Evolutionary conservation across 2,329 filamentous ascomycete genomes (phyloP), one percentile per base, ranked within the genome.

Genomic region (Calcarisporium arbuscula): DNA sequence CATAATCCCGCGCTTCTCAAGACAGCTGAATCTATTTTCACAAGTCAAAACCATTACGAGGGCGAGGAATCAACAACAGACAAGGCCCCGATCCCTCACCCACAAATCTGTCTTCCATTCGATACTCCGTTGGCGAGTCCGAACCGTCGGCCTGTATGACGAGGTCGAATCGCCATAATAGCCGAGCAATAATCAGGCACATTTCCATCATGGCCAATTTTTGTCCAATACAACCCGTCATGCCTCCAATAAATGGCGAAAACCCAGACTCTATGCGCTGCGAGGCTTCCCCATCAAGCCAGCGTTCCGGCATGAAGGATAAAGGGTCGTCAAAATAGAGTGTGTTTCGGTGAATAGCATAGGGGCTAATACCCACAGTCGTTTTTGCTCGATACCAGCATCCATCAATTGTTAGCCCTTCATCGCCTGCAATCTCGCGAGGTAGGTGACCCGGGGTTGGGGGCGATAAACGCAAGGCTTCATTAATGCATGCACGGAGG

Each of bases 401-500:
- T 12, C 26, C 26, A 22, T 26, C 33, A 22, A 35, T 35, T 8
- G 9, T 21, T 5, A 20, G 17, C 9, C 25, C 25, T 25, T 17
- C 18, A 11, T 16, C 25, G 6, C 10, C 14, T 5, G 18, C 17
- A 9, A 49, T 38, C 4, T 46, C 39, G 15, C 47, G 41, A 11
- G 41, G 35, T 14, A 49, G 37, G 16, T 45, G 41, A 1, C 36
- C 36, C 3, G 45, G 40, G 2, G 46, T 33, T 1, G 50, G 48
- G 0, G 50, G 51, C 2, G 40, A 47, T 27, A 52, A 30, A 2
- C 51, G 43, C 4, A 54, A 31, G 1, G 36, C 41, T 19, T 54
- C 51, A 3, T 51, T 34, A 10, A 54, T 47, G 2, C 47, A 44
- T 1, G 51, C 49, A 3, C 41, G 40, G 8, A 54, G 42, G 10